Percentiles rank a stretch among this genome's conserved stretches.
These are phyloP conservation scores for Pythium monospermum DNA, from an alignment of 352 stramenopile genomes.

Conservation along the genomic window DNA sequence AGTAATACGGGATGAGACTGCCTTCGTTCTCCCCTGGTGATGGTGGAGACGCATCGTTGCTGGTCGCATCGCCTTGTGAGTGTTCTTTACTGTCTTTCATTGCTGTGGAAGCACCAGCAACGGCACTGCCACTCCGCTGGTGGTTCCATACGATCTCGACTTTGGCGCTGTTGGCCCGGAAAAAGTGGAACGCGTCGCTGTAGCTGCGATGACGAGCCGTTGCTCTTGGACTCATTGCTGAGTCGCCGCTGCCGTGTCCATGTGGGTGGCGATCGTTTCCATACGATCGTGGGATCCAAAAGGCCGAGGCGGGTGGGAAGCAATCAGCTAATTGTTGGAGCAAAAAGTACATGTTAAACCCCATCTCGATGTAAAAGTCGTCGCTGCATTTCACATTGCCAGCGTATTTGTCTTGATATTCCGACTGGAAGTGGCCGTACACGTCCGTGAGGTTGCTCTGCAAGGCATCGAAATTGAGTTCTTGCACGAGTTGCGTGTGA, in stretches of 20 bases:
- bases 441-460: slow-evolving; percentile 61
- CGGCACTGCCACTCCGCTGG: slow-evolving; percentile 9
- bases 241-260: no score
- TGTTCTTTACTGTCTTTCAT: neutral
- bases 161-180: slow-evolving; percentile 54
- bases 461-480: slow-evolving; percentile 67
- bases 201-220: slow-evolving; percentile 34
- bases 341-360: slow-evolving; percentile 77
- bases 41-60: neutral
- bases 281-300: slow-evolving; percentile 32
- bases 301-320: slow-evolving; percentile 27
- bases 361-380: slow-evolving; percentile 65
- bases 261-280: neutral
- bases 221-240: no score
- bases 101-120: neutral
- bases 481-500: slow-evolving; percentile 62
- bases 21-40: slow-evolving; percentile 2
- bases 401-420: slow-evolving; percentile 37
- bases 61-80: neutral
- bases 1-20: slow-evolving; percentile 58
- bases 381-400: slow-evolving; percentile 55
- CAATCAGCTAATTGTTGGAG: slow-evolving; percentile 59
- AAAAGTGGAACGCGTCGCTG: slow-evolving; percentile 50
- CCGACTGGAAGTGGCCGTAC: slow-evolving; percentile 39
- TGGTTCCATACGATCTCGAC: slow-evolving; percentile 71